phyloP scores from a whole-genome alignment of 1,284 basidiomycete species.

The Bjerkandera adusta region DNA sequence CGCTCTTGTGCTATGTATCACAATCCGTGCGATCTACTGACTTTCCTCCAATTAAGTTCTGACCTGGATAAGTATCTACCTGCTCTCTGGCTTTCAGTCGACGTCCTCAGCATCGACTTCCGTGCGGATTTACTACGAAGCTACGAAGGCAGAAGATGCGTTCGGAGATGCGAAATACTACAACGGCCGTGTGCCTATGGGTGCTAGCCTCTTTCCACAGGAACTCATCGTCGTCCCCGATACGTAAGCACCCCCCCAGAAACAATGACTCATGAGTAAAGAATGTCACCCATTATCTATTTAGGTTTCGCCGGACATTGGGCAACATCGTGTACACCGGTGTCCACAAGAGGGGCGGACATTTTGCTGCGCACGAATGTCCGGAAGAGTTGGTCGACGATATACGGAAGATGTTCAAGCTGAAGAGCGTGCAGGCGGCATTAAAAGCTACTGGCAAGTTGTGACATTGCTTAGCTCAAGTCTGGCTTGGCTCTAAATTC shows the following conservation, averaged over 20 bases:
- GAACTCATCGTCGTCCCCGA: conserved; percentile 26
- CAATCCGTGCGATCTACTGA: too few relatives aligned
- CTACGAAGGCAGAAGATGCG: neutral
- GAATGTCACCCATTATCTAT: too few relatives aligned
- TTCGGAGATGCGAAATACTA: conserved; percentile 9
- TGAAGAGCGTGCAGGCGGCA: too few relatives aligned
- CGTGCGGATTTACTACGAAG: conserved; percentile 37
- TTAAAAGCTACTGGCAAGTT: too few relatives aligned
- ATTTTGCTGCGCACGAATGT: conserved; percentile 1
- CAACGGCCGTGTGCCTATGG: conserved; percentile 25
- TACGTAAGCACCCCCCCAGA: conserved; percentile 26
- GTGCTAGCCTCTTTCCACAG: conserved; percentile 32
- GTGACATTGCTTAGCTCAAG: too few relatives aligned
- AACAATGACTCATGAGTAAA: too few relatives aligned
- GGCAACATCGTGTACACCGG: neutral
- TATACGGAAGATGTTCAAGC: neutral
- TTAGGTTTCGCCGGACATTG: conserved; percentile 1
- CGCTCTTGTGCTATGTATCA: neutral
- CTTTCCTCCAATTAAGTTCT: conserved; percentile 26
- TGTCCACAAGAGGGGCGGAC: neutral
- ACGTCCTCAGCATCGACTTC: conserved; percentile 36
- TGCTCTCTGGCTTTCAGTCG: conserved; percentile 27
- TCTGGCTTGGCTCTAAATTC: too few relatives aligned
- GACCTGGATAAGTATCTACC: conserved; percentile 40
- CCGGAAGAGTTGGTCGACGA: conserved; percentile 2